phyloP scores from a whole-genome alignment of 257 asterid species.

The Ocimum tenuiflorum region DNA sequence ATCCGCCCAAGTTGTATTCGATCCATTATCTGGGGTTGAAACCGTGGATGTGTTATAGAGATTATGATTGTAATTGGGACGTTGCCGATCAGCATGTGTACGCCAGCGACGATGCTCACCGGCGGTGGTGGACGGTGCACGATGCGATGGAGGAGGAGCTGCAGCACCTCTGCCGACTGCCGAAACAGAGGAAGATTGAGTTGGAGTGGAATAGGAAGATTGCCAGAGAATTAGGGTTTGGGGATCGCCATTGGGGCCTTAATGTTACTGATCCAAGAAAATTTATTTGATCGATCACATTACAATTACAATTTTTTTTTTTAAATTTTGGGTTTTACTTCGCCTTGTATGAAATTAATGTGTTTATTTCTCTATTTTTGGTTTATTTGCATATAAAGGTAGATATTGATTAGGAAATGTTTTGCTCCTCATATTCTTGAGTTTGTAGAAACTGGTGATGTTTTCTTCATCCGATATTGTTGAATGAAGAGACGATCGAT shows the following conservation, averaged over 20 bases:
- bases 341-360: neutral
- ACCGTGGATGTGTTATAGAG: slow-evolving; percentile 80
- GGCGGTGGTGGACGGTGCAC: slow-evolving; percentile 70
- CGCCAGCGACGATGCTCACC: slow-evolving; percentile 69
- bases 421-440: too few relatives aligned
- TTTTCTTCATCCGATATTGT: too few relatives aligned
- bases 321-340: too few relatives aligned
- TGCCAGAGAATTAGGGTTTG: slow-evolving; percentile 42
- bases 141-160: slow-evolving; percentile 57
- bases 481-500: too few relatives aligned
- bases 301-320: too few relatives aligned
- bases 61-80: slow-evolving; percentile 85
- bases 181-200: slow-evolving; percentile 50
- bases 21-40: slow-evolving; percentile 74
- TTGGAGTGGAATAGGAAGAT: slow-evolving; percentile 51
- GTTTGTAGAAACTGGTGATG: too few relatives aligned
- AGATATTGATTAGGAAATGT: neutral
- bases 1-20: slow-evolving; percentile 58
- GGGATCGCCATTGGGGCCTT: slow-evolving; percentile 55
- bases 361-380: too few relatives aligned
- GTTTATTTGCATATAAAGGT: too few relatives aligned
- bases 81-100: slow-evolving; percentile 45
- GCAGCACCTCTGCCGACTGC: slow-evolving; percentile 45
- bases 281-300: slow-evolving; percentile 13
- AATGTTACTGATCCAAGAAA: slow-evolving; percentile 69